Evolutionary conservation across 148 eudicot species (phyloP).

Genomic region (Fallopia convolvulus): DNA sequence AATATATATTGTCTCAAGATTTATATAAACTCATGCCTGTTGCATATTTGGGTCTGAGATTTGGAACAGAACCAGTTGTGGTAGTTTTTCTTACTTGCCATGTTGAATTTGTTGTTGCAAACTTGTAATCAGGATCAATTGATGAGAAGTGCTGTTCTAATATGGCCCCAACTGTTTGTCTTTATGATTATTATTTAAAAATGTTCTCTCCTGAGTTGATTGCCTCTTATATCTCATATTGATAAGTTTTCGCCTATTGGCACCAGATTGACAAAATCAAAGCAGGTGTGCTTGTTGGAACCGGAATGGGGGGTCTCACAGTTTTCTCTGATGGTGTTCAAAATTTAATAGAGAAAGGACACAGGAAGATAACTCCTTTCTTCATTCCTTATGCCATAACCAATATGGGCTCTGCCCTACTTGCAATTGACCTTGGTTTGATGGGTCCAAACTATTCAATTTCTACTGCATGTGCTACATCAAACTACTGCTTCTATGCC

Average conservation of each 20-base stretch:
- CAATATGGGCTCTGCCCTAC: slow-evolving; percentile 90
- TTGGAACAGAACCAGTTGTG: background rate
- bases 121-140: background rate
- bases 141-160: background rate
- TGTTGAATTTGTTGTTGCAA: background rate
- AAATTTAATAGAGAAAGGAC: slow-evolving; percentile 77
- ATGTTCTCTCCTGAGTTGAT: background rate
- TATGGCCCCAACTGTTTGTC: background rate
- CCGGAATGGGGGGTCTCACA: slow-evolving; percentile 90
- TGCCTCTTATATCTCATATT: background rate
- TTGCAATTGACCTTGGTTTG: slow-evolving; percentile 84
- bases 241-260: background rate
- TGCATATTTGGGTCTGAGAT: background rate
- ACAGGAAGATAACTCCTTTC: slow-evolving; percentile 81
- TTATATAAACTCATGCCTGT: background rate
- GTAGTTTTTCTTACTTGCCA: background rate
- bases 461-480: slow-evolving; percentile 94
- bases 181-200: background rate
- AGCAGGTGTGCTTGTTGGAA: slow-evolving; percentile 90
- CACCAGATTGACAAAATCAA: slow-evolving; percentile 71
- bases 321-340: slow-evolving; percentile 84
- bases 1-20: background rate
- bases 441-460: slow-evolving; percentile 97
- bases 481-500: slow-evolving; percentile 79
- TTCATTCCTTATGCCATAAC: slow-evolving; percentile 89